phyloP scores from a whole-genome alignment of 176 grass and related monocot species.

The Musa acuminata region DNA sequence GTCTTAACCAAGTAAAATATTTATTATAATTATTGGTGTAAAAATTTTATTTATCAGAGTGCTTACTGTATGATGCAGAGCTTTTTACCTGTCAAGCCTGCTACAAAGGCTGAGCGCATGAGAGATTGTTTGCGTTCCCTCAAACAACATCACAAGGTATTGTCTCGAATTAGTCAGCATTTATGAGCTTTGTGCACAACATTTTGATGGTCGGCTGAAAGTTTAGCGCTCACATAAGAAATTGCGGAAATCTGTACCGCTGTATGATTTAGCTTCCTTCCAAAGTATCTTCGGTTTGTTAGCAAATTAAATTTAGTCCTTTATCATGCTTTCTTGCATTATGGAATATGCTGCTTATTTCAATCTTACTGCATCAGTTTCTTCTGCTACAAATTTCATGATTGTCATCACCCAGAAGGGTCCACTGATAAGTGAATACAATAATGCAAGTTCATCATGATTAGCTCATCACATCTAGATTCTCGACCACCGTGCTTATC shows the following conservation, averaged over 20 bases:
- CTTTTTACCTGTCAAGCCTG: slow-evolving; percentile 72
- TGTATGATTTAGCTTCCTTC: neutral
- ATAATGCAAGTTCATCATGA: neutral
- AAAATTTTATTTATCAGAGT: neutral
- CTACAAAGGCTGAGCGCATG: slow-evolving; percentile 78
- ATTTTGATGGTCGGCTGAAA: neutral
- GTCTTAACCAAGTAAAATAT: slow-evolving; percentile 14
- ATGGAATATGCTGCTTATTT: too few species aligned
- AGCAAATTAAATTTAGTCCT: too few species aligned
- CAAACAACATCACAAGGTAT: slow-evolving; percentile 87
- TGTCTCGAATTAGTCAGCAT: neutral
- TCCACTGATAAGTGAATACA: neutral
- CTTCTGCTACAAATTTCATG: too few species aligned
- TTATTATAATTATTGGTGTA: slow-evolving; percentile 3
- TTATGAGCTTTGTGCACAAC: too few species aligned
- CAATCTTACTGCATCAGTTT: too few species aligned
- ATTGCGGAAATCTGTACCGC: neutral
- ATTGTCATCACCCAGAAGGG: too few species aligned
- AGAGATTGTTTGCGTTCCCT: slow-evolving; percentile 88
- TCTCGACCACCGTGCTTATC: neutral
- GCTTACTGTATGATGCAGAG: slow-evolving; percentile 33
- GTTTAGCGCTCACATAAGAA: neutral
- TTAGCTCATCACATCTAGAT: too few species aligned
- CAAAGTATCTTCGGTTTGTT: too few species aligned
- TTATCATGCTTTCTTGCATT: too few species aligned